These are phyloP conservation scores for Raffaelea deltoideospora DNA, from an alignment of 2,329 filamentous ascomycete genomes.

Conservation along the genomic window DNA sequence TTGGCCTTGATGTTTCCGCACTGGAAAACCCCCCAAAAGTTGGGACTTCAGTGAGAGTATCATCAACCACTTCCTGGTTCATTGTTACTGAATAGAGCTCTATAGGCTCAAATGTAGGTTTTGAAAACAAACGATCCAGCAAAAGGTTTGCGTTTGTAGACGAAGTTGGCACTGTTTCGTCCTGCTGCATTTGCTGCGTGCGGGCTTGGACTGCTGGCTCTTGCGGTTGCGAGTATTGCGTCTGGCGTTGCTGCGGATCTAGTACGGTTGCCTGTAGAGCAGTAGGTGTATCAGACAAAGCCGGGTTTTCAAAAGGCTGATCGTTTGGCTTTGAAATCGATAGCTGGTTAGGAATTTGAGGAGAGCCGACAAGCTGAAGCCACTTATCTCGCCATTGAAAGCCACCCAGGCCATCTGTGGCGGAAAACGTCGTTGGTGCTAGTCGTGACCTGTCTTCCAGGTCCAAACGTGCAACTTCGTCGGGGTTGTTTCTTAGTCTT, in stretches of 20 bases:
- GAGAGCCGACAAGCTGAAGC: conserved; percentile 28
- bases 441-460: conserved; percentile 28
- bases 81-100: too few species aligned
- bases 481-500: conserved; percentile 30
- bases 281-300: too few species aligned
- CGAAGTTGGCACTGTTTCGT: not conserved
- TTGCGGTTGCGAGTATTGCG: conserved; percentile 2
- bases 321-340: not conserved
- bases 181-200: not conserved
- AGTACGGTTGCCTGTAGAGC: not conserved
- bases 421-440: conserved; percentile 29
- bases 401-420: conserved; percentile 29
- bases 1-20: too few species aligned
- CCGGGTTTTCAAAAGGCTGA: too few species aligned
- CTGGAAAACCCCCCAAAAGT: too few species aligned
- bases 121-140: conserved; percentile 22
- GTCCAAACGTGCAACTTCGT: conserved; percentile 34
- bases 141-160: conserved; percentile 16
- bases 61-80: too few species aligned
- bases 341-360: conserved; percentile 8
- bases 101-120: conserved; percentile 19
- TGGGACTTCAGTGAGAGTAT: too few species aligned
- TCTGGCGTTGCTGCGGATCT: not conserved
- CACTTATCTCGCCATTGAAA: conserved; percentile 35
- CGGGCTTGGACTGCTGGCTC: too few species aligned